These are phyloP conservation scores for Camelina sativa DNA, from an alignment of 345 rosid genomes.

Conservation along the genomic window DNA sequence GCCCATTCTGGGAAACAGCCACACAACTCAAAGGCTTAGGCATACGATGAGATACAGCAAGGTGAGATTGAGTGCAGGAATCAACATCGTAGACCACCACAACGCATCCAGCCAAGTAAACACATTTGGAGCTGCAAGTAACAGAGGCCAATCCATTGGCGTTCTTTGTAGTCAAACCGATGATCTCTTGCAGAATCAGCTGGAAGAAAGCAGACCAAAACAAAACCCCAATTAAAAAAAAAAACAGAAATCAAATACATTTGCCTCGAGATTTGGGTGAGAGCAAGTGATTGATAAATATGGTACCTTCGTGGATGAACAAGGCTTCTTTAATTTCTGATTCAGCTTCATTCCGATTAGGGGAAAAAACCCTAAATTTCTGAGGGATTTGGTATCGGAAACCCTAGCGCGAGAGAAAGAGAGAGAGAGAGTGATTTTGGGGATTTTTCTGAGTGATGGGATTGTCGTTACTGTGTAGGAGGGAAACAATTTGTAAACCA, in stretches of 20 bases:
- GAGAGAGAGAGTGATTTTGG: conserved; percentile 24
- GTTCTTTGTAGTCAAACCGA: conserved; percentile 70
- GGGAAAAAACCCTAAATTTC: not conserved
- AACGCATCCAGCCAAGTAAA: conserved; percentile 80
- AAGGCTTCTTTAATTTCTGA: conserved; percentile 57
- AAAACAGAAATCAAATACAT: not conserved
- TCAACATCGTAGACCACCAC: conserved; percentile 66
- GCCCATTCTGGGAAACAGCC: conserved; percentile 64
- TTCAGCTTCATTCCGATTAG: conserved; percentile 51
- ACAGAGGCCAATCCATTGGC: conserved; percentile 70
- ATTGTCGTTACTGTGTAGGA: conserved; percentile 33
- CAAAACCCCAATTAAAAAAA: not conserved
- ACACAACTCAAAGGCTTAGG: conserved; percentile 74
- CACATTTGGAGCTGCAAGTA: conserved; percentile 50
- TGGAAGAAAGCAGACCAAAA: not conserved
- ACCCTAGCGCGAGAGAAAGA: conserved; percentile 32
- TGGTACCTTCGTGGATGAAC: conserved; percentile 57
- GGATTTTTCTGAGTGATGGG: not conserved
- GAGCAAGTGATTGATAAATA: conserved; percentile 19
- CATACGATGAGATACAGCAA: conserved; percentile 61
- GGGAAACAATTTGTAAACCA: conserved; percentile 31
- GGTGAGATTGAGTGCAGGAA: conserved; percentile 62
- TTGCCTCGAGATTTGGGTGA: conserved; percentile 24
- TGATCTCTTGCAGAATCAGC: conserved; percentile 66
- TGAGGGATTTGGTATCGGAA: conserved; percentile 5